Percentiles rank a stretch among this genome's conserved stretches.
Evolutionary conservation across 495 filamentous ascomycete species (phyloP).

Genomic region (Lasiosphaeria ovina): DNA sequence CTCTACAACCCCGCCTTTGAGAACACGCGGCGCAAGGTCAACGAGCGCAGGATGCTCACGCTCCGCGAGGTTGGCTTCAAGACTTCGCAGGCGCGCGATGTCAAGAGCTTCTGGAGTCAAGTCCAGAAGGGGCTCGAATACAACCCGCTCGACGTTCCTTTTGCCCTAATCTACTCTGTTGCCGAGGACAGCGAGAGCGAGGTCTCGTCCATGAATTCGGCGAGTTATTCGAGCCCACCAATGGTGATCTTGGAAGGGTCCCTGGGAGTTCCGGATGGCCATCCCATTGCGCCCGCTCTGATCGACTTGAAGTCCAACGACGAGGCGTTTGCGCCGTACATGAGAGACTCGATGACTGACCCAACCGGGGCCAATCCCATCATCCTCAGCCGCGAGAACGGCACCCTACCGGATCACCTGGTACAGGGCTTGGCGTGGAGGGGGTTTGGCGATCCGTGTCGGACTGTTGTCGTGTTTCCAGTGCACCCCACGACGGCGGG

Average conservation of each 20-base stretch:
- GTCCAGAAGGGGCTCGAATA: slow-evolving; percentile 56
- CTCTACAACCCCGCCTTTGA: slow-evolving; percentile 69
- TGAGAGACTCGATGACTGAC: slow-evolving; percentile 64
- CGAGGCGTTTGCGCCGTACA: slow-evolving; percentile 63
- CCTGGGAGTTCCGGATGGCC: slow-evolving; percentile 60
- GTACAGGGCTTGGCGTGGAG: slow-evolving; percentile 61
- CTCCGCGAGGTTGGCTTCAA: slow-evolving; percentile 68
- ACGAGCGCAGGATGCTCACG: slow-evolving; percentile 64
- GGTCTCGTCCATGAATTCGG: slow-evolving; percentile 59
- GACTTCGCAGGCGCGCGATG: slow-evolving; percentile 63
- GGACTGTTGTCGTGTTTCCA: slow-evolving; percentile 66
- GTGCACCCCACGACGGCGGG: slow-evolving; percentile 67
- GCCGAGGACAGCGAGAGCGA: slow-evolving; percentile 60
- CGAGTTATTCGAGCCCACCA: slow-evolving; percentile 50
- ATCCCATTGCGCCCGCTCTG: slow-evolving; percentile 49
- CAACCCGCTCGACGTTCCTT: slow-evolving; percentile 63
- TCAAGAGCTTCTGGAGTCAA: slow-evolving; percentile 60
- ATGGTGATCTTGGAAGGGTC: slow-evolving; percentile 59
- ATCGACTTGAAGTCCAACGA: slow-evolving; percentile 60
- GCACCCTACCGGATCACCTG: slow-evolving; percentile 56
- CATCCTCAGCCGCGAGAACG: slow-evolving; percentile 56
- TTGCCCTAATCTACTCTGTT: slow-evolving; percentile 63
- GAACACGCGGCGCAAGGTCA: slow-evolving; percentile 62
- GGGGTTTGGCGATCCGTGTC: slow-evolving; percentile 62
- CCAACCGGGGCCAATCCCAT: slow-evolving; percentile 44